Evolutionary conservation across 148 eudicot genomes (phyloP).

Genomic region (Rheum nobile): DNA sequence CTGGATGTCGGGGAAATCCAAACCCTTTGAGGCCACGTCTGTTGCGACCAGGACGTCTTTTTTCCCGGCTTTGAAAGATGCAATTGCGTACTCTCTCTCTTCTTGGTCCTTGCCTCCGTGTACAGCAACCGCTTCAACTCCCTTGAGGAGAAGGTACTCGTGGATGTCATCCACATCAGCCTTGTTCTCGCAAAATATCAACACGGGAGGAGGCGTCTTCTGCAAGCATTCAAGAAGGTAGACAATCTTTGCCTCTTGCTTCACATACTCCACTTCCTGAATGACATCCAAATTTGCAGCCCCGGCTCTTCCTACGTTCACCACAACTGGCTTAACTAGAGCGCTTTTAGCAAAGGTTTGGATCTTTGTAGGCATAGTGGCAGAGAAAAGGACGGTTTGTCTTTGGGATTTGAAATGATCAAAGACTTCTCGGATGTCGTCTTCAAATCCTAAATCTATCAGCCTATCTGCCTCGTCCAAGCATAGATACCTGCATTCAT

Average conservation of each 20-base stretch:
- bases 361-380: constrained; percentile 92
- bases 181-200: constrained; percentile 90
- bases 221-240: constrained; percentile 91
- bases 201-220: constrained; percentile 87
- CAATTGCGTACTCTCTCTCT: constrained; percentile 78
- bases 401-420: constrained; percentile 90
- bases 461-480: constrained; percentile 88
- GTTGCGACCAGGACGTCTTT: constrained; percentile 91
- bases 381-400: constrained; percentile 86
- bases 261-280: constrained; percentile 91
- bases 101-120: constrained; percentile 95
- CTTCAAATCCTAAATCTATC: constrained; percentile 87
- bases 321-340: constrained; percentile 66
- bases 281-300: constrained; percentile 95
- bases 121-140: constrained; percentile 84
- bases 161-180: constrained; percentile 93
- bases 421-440: constrained; percentile 86
- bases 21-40: constrained; percentile 91
- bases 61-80: constrained; percentile 61
- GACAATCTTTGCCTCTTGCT: constrained; percentile 82
- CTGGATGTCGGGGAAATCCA: constrained; percentile 87
- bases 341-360: constrained; percentile 85
- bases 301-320: constrained; percentile 90
- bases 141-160: constrained; percentile 74
- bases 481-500: constrained; percentile 46